These are phyloP conservation scores for Triticum urartu DNA, from an alignment of 176 grass and related monocot species.

Conservation along the genomic window DNA sequence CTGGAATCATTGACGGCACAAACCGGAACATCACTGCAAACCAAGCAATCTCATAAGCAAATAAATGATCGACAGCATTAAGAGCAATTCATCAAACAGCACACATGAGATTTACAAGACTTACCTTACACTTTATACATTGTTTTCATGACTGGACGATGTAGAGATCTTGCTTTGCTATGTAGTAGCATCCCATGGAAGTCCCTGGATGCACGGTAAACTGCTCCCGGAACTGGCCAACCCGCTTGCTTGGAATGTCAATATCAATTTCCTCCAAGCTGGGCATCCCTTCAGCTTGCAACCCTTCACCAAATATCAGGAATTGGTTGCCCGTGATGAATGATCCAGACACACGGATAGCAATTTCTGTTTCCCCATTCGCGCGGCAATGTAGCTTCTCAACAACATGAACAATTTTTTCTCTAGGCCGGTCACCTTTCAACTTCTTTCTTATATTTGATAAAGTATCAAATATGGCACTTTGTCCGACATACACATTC, in stretches of 20 bases:
- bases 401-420: constrained; percentile 94
- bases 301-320: constrained; percentile 72
- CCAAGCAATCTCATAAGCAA: not conserved
- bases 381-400: constrained; percentile 81
- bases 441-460: constrained; percentile 83
- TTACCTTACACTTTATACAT: constrained; percentile 20
- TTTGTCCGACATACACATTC: constrained; percentile 55
- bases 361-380: constrained; percentile 52
- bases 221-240: constrained; percentile 78
- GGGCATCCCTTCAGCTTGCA: constrained; percentile 91
- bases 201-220: constrained; percentile 71
- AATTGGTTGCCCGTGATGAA: constrained; percentile 83
- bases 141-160: constrained; percentile 50
- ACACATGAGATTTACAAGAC: not conserved
- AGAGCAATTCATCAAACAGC: not conserved
- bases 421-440: constrained; percentile 60
- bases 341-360: constrained; percentile 74
- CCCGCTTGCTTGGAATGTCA: constrained; percentile 62
- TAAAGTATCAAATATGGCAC: constrained; percentile 62
- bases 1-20: constrained; percentile 1
- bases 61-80: not conserved
- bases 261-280: constrained; percentile 58
- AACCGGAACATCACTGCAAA: not conserved
- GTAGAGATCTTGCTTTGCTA: constrained; percentile 81
- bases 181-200: constrained; percentile 62